Conservation (phyloP, 2,329 filamentous ascomycete genomes). For the Talaromyces sp. region DNA sequence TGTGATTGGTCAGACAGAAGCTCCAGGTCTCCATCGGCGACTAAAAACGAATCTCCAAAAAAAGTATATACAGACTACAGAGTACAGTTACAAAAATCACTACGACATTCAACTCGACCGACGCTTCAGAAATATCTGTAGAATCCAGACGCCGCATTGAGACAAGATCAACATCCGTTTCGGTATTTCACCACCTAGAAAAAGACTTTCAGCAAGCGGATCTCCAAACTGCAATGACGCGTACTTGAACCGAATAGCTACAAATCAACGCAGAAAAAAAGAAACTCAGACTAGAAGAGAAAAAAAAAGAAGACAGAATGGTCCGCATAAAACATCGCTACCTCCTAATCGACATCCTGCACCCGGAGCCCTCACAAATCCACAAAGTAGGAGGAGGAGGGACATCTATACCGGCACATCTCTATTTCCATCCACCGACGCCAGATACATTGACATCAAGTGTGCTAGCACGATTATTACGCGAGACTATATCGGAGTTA, state of each 20-base stretch:
- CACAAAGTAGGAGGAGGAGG: no score
- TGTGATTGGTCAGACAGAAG: not conserved
- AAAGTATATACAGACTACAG: not conserved
- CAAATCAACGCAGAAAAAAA: not conserved
- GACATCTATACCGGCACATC: slow-evolving; percentile 53
- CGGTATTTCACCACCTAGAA: no score
- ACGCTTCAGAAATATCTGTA: not conserved
- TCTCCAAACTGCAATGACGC: not conserved
- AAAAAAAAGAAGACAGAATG: slow-evolving; percentile 44
- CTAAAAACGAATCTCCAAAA: not conserved
- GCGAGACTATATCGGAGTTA: slow-evolving; percentile 62
- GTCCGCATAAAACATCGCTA: slow-evolving; percentile 96
- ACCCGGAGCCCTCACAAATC: slow-evolving; percentile 52
- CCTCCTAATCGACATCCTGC: slow-evolving; percentile 88
- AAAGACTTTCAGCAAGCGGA: no score
- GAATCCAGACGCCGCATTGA: no score
- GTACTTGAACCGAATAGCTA: not conserved
- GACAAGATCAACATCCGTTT: no score
- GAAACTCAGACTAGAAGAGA: not conserved
- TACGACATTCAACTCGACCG: not conserved
- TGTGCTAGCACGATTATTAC: slow-evolving; percentile 63
- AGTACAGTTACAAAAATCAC: no score
- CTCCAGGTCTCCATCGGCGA: not conserved
- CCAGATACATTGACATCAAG: slow-evolving; percentile 63
- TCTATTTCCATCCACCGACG: slow-evolving; percentile 75